phyloP scores from a whole-genome alignment of 2,329 filamentous ascomycete genomes.

The Alternaria infectoria region DNA sequence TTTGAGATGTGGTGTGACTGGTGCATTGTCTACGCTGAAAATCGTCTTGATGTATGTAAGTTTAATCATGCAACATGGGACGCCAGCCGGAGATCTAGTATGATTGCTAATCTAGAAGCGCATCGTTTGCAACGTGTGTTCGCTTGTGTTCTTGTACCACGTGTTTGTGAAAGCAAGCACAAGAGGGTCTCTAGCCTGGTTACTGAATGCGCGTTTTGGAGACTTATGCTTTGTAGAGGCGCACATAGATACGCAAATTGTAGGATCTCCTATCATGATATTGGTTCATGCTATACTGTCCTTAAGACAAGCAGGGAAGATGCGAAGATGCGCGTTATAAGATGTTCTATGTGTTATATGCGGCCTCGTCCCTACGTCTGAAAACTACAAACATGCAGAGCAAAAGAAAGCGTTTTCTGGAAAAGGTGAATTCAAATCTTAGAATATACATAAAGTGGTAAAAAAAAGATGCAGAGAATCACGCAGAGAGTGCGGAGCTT shows the following conservation, averaged over 20 bases:
- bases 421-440: neutral
- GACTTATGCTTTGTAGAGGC: neutral
- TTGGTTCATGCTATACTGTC: neutral
- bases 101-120: neutral
- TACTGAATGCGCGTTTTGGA: neutral
- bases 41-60: neutral
- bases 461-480: neutral
- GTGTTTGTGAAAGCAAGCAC: neutral
- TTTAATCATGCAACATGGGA: neutral
- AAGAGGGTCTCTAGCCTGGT: too few species aligned
- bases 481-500: neutral
- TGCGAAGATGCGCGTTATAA: neutral
- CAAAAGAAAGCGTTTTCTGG: neutral
- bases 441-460: neutral
- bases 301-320: fast-evolving
- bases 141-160: neutral
- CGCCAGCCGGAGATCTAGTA: fast-evolving
- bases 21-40: neutral
- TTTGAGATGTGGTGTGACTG: neutral
- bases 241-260: neutral
- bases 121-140: neutral
- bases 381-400: neutral
- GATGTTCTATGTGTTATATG: neutral
- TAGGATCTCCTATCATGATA: fast-evolving
- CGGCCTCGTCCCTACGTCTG: neutral